phyloP scores from a whole-genome alignment of 306 rosid species.

The Mucuna pruriens region DNA sequence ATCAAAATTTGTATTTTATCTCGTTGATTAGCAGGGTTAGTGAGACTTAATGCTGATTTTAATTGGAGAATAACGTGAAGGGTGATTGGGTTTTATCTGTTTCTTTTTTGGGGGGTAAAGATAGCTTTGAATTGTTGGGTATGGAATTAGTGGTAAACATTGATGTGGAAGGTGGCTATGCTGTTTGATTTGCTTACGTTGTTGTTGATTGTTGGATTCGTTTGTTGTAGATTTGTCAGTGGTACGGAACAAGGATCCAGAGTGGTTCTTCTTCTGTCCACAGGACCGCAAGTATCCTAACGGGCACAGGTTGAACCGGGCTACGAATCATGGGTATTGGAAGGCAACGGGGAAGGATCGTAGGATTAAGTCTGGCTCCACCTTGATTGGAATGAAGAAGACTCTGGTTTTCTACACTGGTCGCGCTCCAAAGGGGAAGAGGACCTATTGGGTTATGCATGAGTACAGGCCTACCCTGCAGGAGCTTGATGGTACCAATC shows the following conservation, averaged over 20 bases:
- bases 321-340: slow-evolving; percentile 88
- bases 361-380: slow-evolving; percentile 68
- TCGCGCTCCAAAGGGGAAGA: slow-evolving; percentile 93
- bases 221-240: slow-evolving; percentile 66
- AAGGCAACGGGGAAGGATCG: slow-evolving; percentile 99
- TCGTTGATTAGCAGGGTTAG: not conserved
- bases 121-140: not conserved
- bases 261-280: slow-evolving; percentile 99
- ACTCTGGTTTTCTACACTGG: slow-evolving; percentile 90
- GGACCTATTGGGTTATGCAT: slow-evolving; percentile 96
- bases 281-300: slow-evolving; percentile 95
- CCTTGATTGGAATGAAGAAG: slow-evolving; percentile 95
- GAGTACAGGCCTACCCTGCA: slow-evolving; percentile 82
- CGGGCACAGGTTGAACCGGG: slow-evolving; percentile 88
- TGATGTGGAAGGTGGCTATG: slow-evolving; percentile 21
- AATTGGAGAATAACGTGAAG: not conserved
- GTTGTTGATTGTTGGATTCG: not conserved
- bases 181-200: slow-evolving; percentile 24
- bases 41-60: not conserved
- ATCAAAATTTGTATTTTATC: not conserved
- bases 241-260: slow-evolving; percentile 77
- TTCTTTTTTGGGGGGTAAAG: not conserved
- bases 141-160: not conserved
- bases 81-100: not conserved
- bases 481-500: slow-evolving; percentile 95